Conservation (phyloP, 1,284 basidiomycete genomes). For the Cutaneotrichosporon sp. region DNA sequence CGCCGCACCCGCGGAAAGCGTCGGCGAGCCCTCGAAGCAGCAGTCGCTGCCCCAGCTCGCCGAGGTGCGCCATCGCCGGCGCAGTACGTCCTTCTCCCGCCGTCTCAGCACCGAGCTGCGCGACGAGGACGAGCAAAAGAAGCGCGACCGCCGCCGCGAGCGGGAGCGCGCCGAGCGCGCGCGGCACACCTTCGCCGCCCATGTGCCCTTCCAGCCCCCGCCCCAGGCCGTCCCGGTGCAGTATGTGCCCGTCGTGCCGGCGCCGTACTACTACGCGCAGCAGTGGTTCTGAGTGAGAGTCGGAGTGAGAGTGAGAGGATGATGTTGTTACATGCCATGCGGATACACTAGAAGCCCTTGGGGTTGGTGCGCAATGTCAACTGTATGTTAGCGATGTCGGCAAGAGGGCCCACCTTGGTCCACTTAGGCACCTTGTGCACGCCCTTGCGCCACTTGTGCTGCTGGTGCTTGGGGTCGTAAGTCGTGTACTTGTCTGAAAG, state of each 20-base stretch:
- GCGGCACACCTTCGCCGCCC: neutral
- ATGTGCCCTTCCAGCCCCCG: neutral
- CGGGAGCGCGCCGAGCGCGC: too few relatives aligned
- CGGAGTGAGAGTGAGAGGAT: neutral
- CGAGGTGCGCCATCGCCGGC: too few relatives aligned
- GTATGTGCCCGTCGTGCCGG: too few relatives aligned
- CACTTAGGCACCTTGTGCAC: conserved; percentile 96
- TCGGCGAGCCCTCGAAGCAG: too few relatives aligned
- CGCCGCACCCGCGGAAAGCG: too few relatives aligned
- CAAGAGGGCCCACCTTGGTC: conserved; percentile 70
- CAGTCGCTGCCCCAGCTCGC: too few relatives aligned
- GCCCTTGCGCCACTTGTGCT: conserved; percentile 72
- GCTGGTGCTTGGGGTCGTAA: conserved; percentile 68
- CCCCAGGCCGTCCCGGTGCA: neutral
- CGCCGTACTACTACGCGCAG: neutral
- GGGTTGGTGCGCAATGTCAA: conserved; percentile 82
- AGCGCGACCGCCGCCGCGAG: too few relatives aligned
- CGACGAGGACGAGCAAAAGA: too few relatives aligned
- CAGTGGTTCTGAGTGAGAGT: neutral
- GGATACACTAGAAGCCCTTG: conserved; percentile 70
- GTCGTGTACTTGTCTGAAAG: conserved; percentile 87
- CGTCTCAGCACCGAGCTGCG: too few relatives aligned
- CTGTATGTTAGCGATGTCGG: conserved; percentile 53
- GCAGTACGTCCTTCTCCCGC: too few relatives aligned
- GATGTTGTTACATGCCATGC: conserved; percentile 12